Evolutionary conservation across 1,284 basidiomycete genomes (phyloP).

Genomic region (Puccinia hordei): DNA sequence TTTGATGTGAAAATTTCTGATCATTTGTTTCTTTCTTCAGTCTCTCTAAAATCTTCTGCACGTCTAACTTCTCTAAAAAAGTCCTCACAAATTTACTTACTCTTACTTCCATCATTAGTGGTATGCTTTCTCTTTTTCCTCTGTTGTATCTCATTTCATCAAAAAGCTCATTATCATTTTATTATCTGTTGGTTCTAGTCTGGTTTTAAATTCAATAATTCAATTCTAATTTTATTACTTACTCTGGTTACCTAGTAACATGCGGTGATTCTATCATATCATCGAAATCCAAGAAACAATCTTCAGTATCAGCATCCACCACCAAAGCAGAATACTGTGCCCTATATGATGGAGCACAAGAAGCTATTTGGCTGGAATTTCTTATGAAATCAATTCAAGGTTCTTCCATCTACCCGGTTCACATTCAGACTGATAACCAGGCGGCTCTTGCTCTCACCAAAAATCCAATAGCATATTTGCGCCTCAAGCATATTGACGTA

Average conservation of each 20-base stretch:
- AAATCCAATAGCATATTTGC: not conserved
- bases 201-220: too few relatives aligned
- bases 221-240: too few relatives aligned
- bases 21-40: too few relatives aligned
- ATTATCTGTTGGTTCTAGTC: too few relatives aligned
- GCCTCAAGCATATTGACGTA: conserved; percentile 11
- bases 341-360: not conserved
- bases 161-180: too few relatives aligned
- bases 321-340: conserved; percentile 25
- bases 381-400: not conserved
- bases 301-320: conserved; percentile 29
- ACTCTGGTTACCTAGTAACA: conserved; percentile 39
- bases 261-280: conserved; percentile 34
- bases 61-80: too few relatives aligned
- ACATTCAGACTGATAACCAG: not conserved
- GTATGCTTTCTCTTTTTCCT: too few relatives aligned
- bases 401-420: not conserved
- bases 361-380: not conserved
- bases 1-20: too few relatives aligned
- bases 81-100: too few relatives aligned
- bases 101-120: too few relatives aligned
- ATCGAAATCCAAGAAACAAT: conserved; percentile 41
- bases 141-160: too few relatives aligned
- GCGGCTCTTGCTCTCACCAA: not conserved
- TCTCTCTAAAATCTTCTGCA: too few relatives aligned